Base-by-base conservation (phyloP, 2,329 filamentous ascomycete genomes). In the Fusarium marasasianum region DNA sequence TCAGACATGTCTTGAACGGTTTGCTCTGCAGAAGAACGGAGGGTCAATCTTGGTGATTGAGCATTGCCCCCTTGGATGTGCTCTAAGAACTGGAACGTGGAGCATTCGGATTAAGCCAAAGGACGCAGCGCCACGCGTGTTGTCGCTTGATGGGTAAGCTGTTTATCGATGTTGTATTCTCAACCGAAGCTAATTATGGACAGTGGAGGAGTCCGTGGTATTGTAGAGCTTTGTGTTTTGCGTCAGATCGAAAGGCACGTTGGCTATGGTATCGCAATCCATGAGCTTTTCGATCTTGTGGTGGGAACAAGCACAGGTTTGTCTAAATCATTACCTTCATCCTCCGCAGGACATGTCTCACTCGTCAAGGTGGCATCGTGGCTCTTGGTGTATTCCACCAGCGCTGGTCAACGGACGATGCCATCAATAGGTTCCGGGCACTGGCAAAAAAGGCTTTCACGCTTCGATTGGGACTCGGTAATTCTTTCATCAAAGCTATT, bases 201-300 rank as follows among this genome's bases (percentile, higher is more conserved):
- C 22, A 72, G 71, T 5, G 71, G 69, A 13, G 71, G 71, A 4
- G 55, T 73, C 2, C 61, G 71, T 9, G 58, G 64, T 7, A 26
- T 73, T 8, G 58, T 69, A 2, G 61, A 73, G 18, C 44, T 73
- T 14, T 44, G 38, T 5, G 22, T 73, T 15, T 31, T 73, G 6
- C 31, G 35, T 7, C 29, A 45, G 33, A 59, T 73, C 17, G 47
- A 60, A 33, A 31, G 29, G 2, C 60, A 61, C 8, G 50, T 69
- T 5, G 59, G 59, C 1, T 60, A 57, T 6, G 35, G 40, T 4
- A 70, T 74, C 10, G 24, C 31, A 2, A 65, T 74, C 24, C 24
- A 70, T 17, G 63, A 72, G 26, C 66, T 74, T 14, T 72, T 74
- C 20, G 69, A 74, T 45, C 58, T 74, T 1, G 69, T 72, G 0